Conservation (phyloP, 1,284 basidiomycete species). For the Xerocomus minutiporus region DNA sequence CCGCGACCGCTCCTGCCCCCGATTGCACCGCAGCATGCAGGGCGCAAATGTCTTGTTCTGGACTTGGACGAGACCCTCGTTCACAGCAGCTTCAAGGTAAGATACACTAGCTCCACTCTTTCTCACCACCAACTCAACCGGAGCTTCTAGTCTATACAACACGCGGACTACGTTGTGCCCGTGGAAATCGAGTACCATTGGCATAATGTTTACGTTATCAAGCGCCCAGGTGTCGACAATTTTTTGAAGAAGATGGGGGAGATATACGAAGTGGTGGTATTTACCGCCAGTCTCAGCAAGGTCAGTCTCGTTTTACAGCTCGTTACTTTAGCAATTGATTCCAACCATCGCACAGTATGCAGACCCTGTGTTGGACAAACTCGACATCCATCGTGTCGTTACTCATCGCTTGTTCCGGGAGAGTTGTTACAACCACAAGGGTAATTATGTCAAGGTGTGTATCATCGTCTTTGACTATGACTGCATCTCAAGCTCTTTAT, state of each 20-base stretch:
- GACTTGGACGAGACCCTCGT: conserved; percentile 96
- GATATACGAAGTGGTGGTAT: conserved; percentile 97
- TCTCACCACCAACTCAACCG: conserved; percentile 11
- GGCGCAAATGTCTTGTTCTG: conserved; percentile 89
- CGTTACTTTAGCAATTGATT: not conserved
- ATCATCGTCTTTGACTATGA: conserved; percentile 1
- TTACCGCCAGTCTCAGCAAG: conserved; percentile 96
- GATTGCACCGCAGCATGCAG: conserved; percentile 66
- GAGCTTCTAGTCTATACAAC: conserved; percentile 74
- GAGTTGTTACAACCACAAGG: conserved; percentile 98
- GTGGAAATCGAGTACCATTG: conserved; percentile 98
- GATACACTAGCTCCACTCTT: conserved; percentile 13
- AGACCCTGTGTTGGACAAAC: conserved; percentile 95
- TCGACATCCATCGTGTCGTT: conserved; percentile 90
- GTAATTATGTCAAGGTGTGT: conserved; percentile 95
- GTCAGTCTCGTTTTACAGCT: conserved; percentile 36
- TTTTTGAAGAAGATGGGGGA: conserved; percentile 98
- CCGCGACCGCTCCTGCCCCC: conserved; percentile 82
- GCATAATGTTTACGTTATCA: conserved; percentile 99
- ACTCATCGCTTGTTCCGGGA: conserved; percentile 96
- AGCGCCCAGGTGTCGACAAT: conserved; percentile 95
- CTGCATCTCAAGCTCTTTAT: conserved; percentile 16
- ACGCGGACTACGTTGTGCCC: conserved; percentile 97
- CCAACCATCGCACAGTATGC: conserved; percentile 66
- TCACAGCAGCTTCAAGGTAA: conserved; percentile 88